Percentiles rank a stretch among this genome's conserved stretches.
phyloP scores from a whole-genome alignment of 1,284 basidiomycete genomes.

The Heliocybe sulcata region DNA sequence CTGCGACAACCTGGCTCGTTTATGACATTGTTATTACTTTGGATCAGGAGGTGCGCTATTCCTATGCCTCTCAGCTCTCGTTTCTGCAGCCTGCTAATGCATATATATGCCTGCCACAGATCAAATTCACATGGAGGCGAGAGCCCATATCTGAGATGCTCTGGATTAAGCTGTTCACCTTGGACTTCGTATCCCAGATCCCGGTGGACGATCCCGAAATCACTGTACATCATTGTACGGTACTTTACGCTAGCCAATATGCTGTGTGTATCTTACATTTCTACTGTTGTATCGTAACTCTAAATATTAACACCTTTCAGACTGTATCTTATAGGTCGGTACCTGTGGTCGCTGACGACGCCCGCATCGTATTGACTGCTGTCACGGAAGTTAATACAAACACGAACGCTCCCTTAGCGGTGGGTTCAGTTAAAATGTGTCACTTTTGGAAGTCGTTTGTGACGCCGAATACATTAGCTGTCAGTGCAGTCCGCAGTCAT shows the following conservation, averaged over 20 bases:
- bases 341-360: not conserved
- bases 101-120: not conserved
- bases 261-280: not conserved
- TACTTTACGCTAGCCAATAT: not conserved
- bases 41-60: not conserved
- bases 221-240: not conserved
- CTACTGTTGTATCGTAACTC: too few relatives aligned
- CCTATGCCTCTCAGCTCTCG: too few relatives aligned
- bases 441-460: not conserved
- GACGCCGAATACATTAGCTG: not conserved
- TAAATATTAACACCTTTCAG: not conserved
- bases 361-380: not conserved
- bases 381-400: not conserved
- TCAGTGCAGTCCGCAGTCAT: not conserved
- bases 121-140: not conserved
- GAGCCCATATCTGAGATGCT: too few relatives aligned
- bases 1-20: not conserved
- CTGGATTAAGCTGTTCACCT: not conserved
- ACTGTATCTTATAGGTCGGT: not conserved
- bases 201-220: not conserved
- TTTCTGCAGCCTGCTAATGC: not conserved
- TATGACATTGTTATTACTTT: not conserved
- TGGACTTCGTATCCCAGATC: not conserved
- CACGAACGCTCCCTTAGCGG: not conserved
- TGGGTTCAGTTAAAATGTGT: not conserved